Evolutionary conservation across 2,329 filamentous ascomycete genomes (phyloP), one percentile per base, ranked within the genome.

Genomic region (Aspergillus ibericus): DNA sequence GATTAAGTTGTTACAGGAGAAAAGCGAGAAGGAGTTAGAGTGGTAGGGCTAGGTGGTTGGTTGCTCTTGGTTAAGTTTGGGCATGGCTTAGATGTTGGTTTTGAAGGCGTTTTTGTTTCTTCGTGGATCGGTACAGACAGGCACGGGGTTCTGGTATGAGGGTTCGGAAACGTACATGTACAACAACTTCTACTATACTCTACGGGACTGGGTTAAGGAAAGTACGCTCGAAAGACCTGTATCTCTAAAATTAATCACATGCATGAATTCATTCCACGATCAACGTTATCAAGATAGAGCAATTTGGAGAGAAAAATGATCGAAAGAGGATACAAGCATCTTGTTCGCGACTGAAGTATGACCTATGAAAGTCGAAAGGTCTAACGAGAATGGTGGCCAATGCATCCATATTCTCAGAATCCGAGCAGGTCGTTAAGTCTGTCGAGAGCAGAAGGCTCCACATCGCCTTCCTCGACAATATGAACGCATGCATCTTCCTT

Each of bases 1-100:
- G 1, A 62, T 76, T 34, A 68, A 71, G 18, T 42, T 72, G 7
- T 64, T 80, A 58, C 72, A 77, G 62, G 67, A 68, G 40, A 68
- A 64, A 32, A 68, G 69, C 7, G 70, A 75, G 44, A 67, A 66
- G 27, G 69, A 51, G 2, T 63, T 78, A 61, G 72, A 75, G 55
- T 79, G 77, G 77, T 78, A 65, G 68, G 38, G 29, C 12, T 2
- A 32, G 22, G 22, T 25, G 22, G 5, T 18, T 15, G 8, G 36
- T 27, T 22, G 12, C n/a, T 47, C 34, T 27, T 7, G 18, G 18
- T 27, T 20, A n/a, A 25, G 1, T 16, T n/a, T 38, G 12, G 36
- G 16, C 29, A 15, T 16, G 47, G 16, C 18, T 34, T n/a, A 32
- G 25, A 32, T 13, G 6, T 27, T 48, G 44, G 44, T n/a, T 27